Percentiles rank a stretch among this genome's conserved stretches.
These are phyloP conservation scores for Trypanosoma conorhini DNA, from an alignment of 208 protist species.

Conservation along the genomic window DNA sequence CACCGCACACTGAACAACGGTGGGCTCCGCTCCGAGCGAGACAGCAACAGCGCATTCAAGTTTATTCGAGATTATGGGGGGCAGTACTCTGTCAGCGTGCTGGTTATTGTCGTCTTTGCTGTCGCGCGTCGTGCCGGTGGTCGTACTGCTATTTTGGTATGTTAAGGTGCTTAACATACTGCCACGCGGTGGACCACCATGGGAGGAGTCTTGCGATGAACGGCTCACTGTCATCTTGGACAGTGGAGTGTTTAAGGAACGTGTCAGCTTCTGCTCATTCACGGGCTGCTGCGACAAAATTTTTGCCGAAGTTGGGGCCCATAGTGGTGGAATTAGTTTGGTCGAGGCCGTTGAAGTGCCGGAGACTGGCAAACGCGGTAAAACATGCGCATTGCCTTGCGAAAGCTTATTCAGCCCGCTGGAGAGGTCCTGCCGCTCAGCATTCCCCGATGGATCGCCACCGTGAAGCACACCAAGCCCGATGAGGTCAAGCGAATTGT, in stretches of 20 bases:
- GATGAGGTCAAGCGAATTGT: background rate
- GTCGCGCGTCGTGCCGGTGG: background rate
- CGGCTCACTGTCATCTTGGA: background rate
- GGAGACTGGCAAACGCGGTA: background rate
- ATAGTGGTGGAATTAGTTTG: background rate
- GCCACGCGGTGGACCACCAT: background rate
- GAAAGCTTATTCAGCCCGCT: background rate
- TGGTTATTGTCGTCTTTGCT: background rate
- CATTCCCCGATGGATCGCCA: background rate
- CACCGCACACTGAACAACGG: background rate
- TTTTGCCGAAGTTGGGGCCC: background rate
- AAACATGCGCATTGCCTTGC: background rate
- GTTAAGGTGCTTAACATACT: background rate
- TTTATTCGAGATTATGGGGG: background rate
- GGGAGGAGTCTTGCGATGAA: background rate
- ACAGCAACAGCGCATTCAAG: background rate
- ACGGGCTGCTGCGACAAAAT: background rate
- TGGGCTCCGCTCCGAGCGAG: background rate
- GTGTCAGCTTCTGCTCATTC: background rate
- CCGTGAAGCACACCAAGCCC: background rate
- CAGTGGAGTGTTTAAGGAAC: background rate
- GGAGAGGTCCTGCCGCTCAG: background rate
- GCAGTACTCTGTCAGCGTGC: background rate
- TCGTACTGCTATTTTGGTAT: background rate
- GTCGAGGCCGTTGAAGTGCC: background rate